A percentile compares a stretch with the other conserved stretches of the same genome.
phyloP scores from a whole-genome alignment of 805 yeast species.

The Jamesozyma rosinii region DNA sequence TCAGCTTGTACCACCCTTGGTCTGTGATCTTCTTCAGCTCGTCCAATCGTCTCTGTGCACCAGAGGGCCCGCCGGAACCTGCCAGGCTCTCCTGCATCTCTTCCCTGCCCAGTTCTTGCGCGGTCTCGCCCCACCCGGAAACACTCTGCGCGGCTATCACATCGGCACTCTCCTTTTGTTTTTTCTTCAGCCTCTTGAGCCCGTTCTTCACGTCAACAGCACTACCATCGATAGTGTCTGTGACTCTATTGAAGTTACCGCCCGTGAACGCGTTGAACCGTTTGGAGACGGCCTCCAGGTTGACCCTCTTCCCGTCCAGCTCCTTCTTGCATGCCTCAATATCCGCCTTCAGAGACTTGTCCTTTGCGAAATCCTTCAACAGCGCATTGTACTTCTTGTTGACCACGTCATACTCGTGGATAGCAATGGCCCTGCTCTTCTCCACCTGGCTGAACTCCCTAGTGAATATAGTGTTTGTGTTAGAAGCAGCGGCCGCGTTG shows the following conservation, averaged over 20 bases:
- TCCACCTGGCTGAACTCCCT: constrained; percentile 25
- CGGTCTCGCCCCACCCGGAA: constrained; percentile 42
- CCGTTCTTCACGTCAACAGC: not conserved
- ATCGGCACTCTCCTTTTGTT: constrained; percentile 16
- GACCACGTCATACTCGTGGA: constrained; percentile 23
- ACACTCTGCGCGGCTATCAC: constrained; percentile 32
- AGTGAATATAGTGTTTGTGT: constrained; percentile 20
- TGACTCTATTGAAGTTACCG: constrained; percentile 21
- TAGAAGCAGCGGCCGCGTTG: not conserved
- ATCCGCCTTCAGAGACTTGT: constrained; percentile 10
- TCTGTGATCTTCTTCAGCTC: constrained; percentile 31
- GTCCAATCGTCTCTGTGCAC: constrained; percentile 18
- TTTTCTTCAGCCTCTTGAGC: not conserved
- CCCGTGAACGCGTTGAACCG: constrained; percentile 5
- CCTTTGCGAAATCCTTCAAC: constrained; percentile 7
- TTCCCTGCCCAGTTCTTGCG: constrained; percentile 33
- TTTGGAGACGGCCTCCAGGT: constrained; percentile 16
- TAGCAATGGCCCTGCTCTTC: constrained; percentile 23
- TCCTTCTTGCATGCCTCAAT: constrained; percentile 9
- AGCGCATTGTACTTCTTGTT: constrained; percentile 22
- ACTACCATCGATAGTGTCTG: constrained; percentile 15
- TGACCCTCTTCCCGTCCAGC: constrained; percentile 12
- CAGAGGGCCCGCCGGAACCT: not conserved
- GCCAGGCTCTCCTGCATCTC: constrained; percentile 25
- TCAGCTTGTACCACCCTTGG: constrained; percentile 29